These are phyloP conservation scores for Saksenaea vasiformis DNA, from an alignment of 371 early-diverging fungal species.

Conservation along the genomic window DNA sequence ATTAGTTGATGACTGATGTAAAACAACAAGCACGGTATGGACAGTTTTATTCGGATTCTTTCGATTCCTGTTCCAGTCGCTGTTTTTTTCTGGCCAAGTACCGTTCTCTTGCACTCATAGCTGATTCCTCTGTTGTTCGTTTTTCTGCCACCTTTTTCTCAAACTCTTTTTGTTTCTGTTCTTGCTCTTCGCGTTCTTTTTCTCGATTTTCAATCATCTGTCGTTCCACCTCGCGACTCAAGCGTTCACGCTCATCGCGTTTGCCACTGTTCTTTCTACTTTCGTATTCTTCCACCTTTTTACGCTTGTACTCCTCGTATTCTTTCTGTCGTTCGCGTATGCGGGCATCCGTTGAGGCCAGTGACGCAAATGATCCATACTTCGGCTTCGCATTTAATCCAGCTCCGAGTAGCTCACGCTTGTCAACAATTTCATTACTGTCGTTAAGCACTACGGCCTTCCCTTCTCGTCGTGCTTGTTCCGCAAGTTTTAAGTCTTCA, in stretches of 20 bases:
- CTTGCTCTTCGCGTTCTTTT: slow-evolving; percentile 51
- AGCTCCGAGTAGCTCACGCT: slow-evolving; percentile 72
- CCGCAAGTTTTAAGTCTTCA: slow-evolving; percentile 38
- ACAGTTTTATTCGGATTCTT: slow-evolving; percentile 56
- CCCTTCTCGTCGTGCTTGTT: slow-evolving; percentile 49
- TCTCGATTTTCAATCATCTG: slow-evolving; percentile 61
- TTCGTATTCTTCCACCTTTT: slow-evolving; percentile 49
- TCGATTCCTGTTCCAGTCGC: slow-evolving; percentile 42
- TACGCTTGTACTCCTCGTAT: slow-evolving; percentile 56
- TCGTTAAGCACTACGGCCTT: slow-evolving; percentile 65
- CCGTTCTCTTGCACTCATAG: slow-evolving; percentile 77
- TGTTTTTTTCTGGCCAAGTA: slow-evolving; percentile 76
- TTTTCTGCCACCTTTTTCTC: slow-evolving; percentile 60
- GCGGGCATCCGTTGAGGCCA: slow-evolving; percentile 40
- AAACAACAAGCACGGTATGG: slow-evolving; percentile 29
- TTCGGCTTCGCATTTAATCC: slow-evolving; percentile 73
- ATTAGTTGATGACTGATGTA: slow-evolving; percentile 18
- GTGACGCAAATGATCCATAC: slow-evolving; percentile 36
- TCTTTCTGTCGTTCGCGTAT: slow-evolving; percentile 45
- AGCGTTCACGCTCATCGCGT: slow-evolving; percentile 37
- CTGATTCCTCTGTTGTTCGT: slow-evolving; percentile 67
- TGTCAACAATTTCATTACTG: slow-evolving; percentile 80
- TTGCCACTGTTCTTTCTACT: slow-evolving; percentile 20
- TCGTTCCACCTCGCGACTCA: slow-evolving; percentile 46
- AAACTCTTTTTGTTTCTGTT: slow-evolving; percentile 53